Conservation (phyloP, 2,329 filamentous ascomycete genomes). For the Penicillium sp. region DNA sequence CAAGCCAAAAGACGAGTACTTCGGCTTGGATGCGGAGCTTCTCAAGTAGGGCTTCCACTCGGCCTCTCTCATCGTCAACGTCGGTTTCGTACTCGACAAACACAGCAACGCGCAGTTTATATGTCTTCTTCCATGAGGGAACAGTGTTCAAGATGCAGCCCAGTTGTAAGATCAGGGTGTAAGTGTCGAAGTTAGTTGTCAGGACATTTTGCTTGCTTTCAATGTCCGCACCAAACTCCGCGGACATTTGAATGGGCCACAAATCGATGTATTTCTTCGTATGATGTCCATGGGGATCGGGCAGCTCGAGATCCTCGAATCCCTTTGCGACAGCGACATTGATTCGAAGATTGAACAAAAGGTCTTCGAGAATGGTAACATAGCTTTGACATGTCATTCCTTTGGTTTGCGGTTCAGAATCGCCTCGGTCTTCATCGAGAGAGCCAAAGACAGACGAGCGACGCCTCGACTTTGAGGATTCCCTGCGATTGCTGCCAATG, state of each 20-base stretch:
- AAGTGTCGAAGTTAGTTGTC: conserved; percentile 90
- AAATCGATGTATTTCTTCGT: conserved; percentile 80
- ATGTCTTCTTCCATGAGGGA: conserved; percentile 74
- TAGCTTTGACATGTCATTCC: conserved; percentile 73
- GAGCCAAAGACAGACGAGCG: conserved; percentile 16
- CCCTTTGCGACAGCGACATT: conserved; percentile 85
- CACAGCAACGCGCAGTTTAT: conserved; percentile 73
- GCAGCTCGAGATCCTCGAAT: conserved; percentile 75
- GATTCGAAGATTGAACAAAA: conserved; percentile 74
- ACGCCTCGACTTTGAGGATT: conserved; percentile 23
- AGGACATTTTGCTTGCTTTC: conserved; percentile 66
- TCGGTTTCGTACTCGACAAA: conserved; percentile 90
- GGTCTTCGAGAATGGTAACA: conserved; percentile 78
- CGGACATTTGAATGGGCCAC: conserved; percentile 94
- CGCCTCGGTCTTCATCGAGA: conserved; percentile 49
- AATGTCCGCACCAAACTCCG: conserved; percentile 70
- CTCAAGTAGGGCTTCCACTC: conserved; percentile 73
- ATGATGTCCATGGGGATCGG: conserved; percentile 59
- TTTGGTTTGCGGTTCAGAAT: conserved; percentile 67
- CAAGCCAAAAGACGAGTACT: conserved; percentile 79
- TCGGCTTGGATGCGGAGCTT: conserved; percentile 81
- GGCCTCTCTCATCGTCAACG: conserved; percentile 72
- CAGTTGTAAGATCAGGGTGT: conserved; percentile 81
- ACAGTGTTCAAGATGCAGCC: conserved; percentile 84
- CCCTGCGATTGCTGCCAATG: conserved; percentile 36